These are phyloP conservation scores for Mrakia gelida DNA, from an alignment of 768 basidiomycete genomes.

Conservation along the genomic window DNA sequence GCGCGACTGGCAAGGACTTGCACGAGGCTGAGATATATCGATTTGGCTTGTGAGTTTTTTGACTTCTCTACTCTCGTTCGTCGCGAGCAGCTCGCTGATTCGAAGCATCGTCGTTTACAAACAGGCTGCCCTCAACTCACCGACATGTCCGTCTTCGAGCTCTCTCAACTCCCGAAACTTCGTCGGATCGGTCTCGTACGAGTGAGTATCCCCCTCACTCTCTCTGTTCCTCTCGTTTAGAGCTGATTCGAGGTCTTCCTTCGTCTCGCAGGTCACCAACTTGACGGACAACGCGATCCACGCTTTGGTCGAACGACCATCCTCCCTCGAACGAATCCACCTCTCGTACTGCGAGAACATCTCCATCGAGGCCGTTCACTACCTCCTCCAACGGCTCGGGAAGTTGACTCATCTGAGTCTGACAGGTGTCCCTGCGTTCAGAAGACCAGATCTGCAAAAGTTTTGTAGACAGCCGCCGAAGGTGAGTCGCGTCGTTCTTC, in stretches of 20 bases:
- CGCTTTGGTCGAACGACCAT: slow-evolving; percentile 76
- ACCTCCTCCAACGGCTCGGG: slow-evolving; percentile 79
- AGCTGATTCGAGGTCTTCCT: not conserved
- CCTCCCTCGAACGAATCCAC: slow-evolving; percentile 89
- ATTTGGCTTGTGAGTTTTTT: slow-evolving; percentile 77
- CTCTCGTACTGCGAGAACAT: slow-evolving; percentile 96
- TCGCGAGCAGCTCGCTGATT: not conserved
- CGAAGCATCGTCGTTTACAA: not conserved
- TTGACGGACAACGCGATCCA: slow-evolving; percentile 92
- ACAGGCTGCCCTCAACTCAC: slow-evolving; percentile 80
- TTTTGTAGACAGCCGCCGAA: slow-evolving; percentile 85
- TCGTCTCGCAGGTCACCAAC: slow-evolving; percentile 55
- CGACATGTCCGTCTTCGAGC: slow-evolving; percentile 89
- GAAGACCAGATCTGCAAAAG: slow-evolving; percentile 73
- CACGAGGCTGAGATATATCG: slow-evolving; percentile 86
- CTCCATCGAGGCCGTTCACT: slow-evolving; percentile 83
- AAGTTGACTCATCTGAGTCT: slow-evolving; percentile 91
- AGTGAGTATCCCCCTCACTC: slow-evolving; percentile 43
- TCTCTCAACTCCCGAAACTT: slow-evolving; percentile 78
- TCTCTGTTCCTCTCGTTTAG: too few species aligned
- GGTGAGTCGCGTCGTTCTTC: slow-evolving; percentile 52
- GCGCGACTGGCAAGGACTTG: slow-evolving; percentile 77
- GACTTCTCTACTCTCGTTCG: slow-evolving; percentile 11
- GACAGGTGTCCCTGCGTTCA: slow-evolving; percentile 94
- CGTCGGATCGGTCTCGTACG: slow-evolving; percentile 92